Evolutionary conservation across 257 asterid genomes (phyloP).

Genomic region (Hygrophila difformis): DNA sequence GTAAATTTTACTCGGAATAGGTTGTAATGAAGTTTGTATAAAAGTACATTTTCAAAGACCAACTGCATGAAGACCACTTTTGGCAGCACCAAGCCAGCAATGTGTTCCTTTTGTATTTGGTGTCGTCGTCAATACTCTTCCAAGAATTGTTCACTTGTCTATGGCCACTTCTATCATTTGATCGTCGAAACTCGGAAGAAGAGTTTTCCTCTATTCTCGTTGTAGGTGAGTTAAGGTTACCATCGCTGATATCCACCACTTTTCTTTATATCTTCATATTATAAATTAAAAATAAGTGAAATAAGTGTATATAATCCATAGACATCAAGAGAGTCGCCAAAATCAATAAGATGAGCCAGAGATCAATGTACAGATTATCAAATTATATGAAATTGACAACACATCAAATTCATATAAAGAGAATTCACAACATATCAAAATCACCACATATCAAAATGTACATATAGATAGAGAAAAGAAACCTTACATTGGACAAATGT

Average conservation of each 20-base stretch:
- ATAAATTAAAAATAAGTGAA: too few species aligned
- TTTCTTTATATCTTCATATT: conserved; percentile 85
- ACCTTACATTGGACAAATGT: conserved; percentile 88
- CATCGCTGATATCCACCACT: conserved; percentile 86
- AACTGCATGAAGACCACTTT: conserved; percentile 57
- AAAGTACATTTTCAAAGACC: too few species aligned
- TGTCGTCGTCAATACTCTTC: conserved; percentile 27
- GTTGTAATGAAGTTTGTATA: too few species aligned
- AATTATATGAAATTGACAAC: too few species aligned
- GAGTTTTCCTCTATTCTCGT: conserved; percentile 46
- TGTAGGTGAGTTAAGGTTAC: conserved; percentile 48
- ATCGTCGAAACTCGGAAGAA: conserved; percentile 61
- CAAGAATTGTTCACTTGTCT: conserved; percentile 38
- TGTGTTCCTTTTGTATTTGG: conserved; percentile 35
- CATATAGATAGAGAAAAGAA: conserved; percentile 6
- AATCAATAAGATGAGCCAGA: conserved; percentile 9
- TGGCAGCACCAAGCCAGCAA: too few species aligned
- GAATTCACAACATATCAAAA: not conserved
- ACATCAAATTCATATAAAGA: too few species aligned
- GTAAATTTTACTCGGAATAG: too few species aligned
- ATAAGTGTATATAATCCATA: conserved; percentile 12
- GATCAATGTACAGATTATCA: conserved; percentile 79
- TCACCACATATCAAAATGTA: conserved; percentile 7
- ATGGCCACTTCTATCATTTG: conserved; percentile 52
- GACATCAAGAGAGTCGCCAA: conserved; percentile 1